Base-by-base conservation (phyloP, 2,329 filamentous ascomycete species). In the Paecilomyces sp. region DNA sequence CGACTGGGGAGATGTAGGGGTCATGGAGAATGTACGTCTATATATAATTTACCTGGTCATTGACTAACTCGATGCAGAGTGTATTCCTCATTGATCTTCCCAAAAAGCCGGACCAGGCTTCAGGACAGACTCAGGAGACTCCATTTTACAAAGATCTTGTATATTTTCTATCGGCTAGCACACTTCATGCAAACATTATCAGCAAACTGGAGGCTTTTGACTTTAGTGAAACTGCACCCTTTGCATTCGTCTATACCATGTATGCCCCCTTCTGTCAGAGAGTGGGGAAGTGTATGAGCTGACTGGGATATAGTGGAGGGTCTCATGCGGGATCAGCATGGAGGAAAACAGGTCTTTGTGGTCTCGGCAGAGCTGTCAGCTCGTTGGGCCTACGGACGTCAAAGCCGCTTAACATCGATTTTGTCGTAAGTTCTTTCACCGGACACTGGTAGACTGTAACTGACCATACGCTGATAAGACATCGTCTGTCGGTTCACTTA, bases 71-170 rank as follows among this genome's bases (percentile, higher is more conserved):
- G 67, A 25, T 59, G 30, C 60, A 89, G 87, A 88, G 87, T 67
- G 85, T 92, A 7, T 97, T 96, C 71, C 71, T 97, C n/a, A 92
- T 99, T 64, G 94, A 99, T 71, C 83, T 97, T 8, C 93, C 94
- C 5, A 74, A 66, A 61, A 75, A 64, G 73, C 77, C 68, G 36
- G 59, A 58, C 33, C 71, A 62, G 66, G 53, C 64, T 3, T 54
- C 65, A 5, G 53, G 60, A 12, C 60, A 64, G 2, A 60, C 57
- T 62, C 61, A 66, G 9, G 67, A 73, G 7, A 83, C 84, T 0
- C 60, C 70, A 2, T 97, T 96, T 70, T 85, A 85, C 22, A 81
- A 84, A 60, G 88, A 93, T 50, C 78, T 97, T 28, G 73, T 83
- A 24, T 83, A 85, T 67, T 96, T 94, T 67, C 76, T 95, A 2